Percentiles rank a stretch among this genome's conserved stretches.
Evolutionary conservation across 441 rosid genomes (phyloP).

Genomic region (Populus hybrid): DNA sequence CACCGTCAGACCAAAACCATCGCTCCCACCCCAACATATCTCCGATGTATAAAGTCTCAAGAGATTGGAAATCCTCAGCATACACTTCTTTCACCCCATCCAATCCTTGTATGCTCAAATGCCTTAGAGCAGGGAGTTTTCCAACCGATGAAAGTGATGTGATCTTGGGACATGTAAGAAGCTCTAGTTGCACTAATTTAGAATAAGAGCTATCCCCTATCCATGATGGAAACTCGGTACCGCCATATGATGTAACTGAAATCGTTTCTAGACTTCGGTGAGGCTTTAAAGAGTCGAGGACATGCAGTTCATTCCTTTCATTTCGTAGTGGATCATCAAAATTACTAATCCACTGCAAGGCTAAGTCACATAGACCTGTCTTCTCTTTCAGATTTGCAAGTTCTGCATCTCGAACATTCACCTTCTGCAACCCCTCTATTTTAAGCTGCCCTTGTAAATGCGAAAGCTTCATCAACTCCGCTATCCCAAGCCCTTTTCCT

Average conservation of each 20-base stretch:
- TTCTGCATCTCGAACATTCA: slow-evolving; percentile 9
- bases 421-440: slow-evolving; percentile 13
- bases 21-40: background rate
- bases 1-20: background rate
- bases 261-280: slow-evolving; percentile 7
- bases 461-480: slow-evolving; percentile 15
- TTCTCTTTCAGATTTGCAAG: slow-evolving; percentile 23
- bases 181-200: background rate
- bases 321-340: background rate
- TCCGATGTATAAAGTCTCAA: background rate
- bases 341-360: slow-evolving; percentile 19
- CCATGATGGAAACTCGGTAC: slow-evolving; percentile 10
- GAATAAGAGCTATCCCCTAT: background rate
- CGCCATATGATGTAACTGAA: slow-evolving; percentile 3
- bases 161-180: background rate
- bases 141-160: background rate
- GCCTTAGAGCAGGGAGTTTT: background rate
- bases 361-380: slow-evolving; percentile 13
- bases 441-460: slow-evolving; percentile 13
- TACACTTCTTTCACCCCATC: background rate
- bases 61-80: background rate
- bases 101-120: background rate
- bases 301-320: background rate
- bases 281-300: slow-evolving; percentile 13
- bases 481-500: slow-evolving; percentile 12